Evolutionary conservation across 306 rosid genomes (phyloP).

Genomic region (Neltuma alba): DNA sequence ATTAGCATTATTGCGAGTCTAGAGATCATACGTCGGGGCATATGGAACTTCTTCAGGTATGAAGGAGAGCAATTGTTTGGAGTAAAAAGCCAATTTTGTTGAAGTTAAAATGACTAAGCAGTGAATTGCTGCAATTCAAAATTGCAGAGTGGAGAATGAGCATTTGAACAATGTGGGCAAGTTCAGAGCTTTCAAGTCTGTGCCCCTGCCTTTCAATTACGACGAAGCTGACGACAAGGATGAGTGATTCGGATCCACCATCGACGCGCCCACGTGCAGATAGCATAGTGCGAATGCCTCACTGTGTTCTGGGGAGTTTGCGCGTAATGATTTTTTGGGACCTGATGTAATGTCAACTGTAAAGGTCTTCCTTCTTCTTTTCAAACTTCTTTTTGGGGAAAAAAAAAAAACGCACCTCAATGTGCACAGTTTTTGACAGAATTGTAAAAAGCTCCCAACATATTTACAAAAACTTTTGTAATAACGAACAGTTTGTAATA

Average conservation of each 20-base stretch:
- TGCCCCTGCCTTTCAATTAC: conserved; percentile 78
- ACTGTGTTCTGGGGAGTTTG: too few relatives aligned
- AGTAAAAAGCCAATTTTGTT: neutral
- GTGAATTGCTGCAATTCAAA: neutral
- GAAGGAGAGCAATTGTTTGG: neutral
- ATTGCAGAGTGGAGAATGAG: conserved; percentile 72
- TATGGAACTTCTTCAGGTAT: conserved; percentile 81
- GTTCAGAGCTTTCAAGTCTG: conserved; percentile 75
- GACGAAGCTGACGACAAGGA: conserved; percentile 64
- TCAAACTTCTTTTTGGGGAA: too few relatives aligned
- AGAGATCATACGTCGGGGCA: conserved; percentile 75
- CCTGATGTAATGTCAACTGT: too few relatives aligned
- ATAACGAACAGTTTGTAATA: too few relatives aligned
- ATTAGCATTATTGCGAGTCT: conserved; percentile 49
- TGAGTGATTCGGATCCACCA: conserved; percentile 15
- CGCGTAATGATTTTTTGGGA: too few relatives aligned
- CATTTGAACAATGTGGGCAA: conserved; percentile 83
- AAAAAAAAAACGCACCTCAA: too few relatives aligned
- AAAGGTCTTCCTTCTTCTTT: too few relatives aligned
- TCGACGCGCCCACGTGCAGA: neutral
- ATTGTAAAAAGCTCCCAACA: too few relatives aligned
- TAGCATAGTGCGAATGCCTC: too few relatives aligned
- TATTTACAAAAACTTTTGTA: too few relatives aligned
- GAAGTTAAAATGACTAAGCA: neutral
- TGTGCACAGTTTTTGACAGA: too few relatives aligned